These are phyloP conservation scores for Lepidium aucheri DNA, from an alignment of 345 rosid genomes.

Conservation along the genomic window DNA sequence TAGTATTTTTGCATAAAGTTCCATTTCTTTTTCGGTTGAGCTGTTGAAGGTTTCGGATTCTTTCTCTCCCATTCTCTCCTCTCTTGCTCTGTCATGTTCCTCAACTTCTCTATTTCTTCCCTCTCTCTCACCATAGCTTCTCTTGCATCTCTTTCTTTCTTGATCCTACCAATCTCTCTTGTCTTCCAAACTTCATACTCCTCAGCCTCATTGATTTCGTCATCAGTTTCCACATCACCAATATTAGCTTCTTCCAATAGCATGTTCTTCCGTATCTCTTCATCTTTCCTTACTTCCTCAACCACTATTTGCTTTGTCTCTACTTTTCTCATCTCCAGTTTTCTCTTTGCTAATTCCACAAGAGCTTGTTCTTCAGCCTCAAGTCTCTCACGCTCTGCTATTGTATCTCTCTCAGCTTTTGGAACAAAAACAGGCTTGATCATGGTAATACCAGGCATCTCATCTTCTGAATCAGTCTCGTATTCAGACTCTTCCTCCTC, in stretches of 20 bases:
- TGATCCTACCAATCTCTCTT: constrained; percentile 72
- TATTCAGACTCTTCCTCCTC: constrained; percentile 66
- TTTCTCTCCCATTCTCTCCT: constrained; percentile 81
- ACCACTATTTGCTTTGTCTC: constrained; percentile 63
- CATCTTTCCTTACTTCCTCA: constrained; percentile 64
- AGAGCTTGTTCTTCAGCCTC: constrained; percentile 59
- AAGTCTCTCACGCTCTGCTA: constrained; percentile 61
- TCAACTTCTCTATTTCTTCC: constrained; percentile 68
- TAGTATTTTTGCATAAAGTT: constrained; percentile 70
- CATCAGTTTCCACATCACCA: constrained; percentile 77
- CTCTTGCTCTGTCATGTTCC: constrained; percentile 82
- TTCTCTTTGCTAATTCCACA: constrained; percentile 55
- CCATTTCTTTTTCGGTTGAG: constrained; percentile 56
- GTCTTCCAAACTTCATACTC: constrained; percentile 77
- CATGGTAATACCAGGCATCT: constrained; percentile 47
- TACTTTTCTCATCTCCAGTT: constrained; percentile 45
- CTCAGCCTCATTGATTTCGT: constrained; percentile 68
- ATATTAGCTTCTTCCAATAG: constrained; percentile 48
- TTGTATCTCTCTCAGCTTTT: constrained; percentile 58
- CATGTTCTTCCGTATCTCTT: constrained; percentile 53
- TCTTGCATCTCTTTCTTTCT: constrained; percentile 56
- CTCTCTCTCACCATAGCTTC: constrained; percentile 67
- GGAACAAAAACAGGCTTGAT: constrained; percentile 68
- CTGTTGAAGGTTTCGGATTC: constrained; percentile 49
- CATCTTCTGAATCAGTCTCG: constrained; percentile 75